Conservation (phyloP, 306 rosid genomes). For the Elaeagnus macrophylla region DNA sequence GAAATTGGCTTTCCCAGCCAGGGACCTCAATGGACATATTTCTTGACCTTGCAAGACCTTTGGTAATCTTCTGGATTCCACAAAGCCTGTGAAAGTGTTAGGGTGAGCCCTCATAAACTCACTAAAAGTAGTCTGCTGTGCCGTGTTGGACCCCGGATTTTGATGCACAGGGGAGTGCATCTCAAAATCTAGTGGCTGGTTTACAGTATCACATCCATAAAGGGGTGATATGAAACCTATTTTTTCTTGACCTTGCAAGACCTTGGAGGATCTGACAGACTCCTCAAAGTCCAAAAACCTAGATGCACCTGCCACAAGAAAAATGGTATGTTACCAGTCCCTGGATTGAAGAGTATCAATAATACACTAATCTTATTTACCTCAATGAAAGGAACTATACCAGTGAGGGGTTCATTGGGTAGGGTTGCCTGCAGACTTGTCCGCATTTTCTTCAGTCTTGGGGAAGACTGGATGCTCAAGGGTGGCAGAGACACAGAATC, state of each 20-base stretch:
- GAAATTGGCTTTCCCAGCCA: constrained; percentile 50
- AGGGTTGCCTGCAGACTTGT: constrained; percentile 54
- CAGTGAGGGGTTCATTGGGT: constrained; percentile 45
- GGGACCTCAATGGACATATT: constrained; percentile 70
- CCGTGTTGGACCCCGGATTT: constrained; percentile 39
- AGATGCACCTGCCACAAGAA: constrained; percentile 46
- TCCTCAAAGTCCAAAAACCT: constrained; percentile 84
- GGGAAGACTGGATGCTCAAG: constrained; percentile 81
- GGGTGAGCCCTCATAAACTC: constrained; percentile 60
- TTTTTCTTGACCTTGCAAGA: constrained; percentile 99
- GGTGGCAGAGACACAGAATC: constrained; percentile 75
- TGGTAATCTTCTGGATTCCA: constrained; percentile 59
- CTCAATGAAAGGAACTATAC: constrained; percentile 30
- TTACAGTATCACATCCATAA: constrained; percentile 65
- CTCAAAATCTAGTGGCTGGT: constrained; percentile 59
- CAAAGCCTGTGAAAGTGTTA: constrained; percentile 56
- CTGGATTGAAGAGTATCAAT: constrained; percentile 1
- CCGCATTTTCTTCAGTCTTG: constrained; percentile 87
- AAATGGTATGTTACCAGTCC: constrained; percentile 10
- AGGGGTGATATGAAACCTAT: constrained; percentile 66
- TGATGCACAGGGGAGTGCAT: constrained; percentile 47
- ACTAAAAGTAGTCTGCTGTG: constrained; percentile 40
- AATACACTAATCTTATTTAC: constrained; percentile 3
- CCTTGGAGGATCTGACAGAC: constrained; percentile 91
- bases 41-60: constrained; percentile 99